Base-by-base conservation (phyloP, 495 filamentous ascomycete genomes). In the Hyaloscypha variabilis region DNA sequence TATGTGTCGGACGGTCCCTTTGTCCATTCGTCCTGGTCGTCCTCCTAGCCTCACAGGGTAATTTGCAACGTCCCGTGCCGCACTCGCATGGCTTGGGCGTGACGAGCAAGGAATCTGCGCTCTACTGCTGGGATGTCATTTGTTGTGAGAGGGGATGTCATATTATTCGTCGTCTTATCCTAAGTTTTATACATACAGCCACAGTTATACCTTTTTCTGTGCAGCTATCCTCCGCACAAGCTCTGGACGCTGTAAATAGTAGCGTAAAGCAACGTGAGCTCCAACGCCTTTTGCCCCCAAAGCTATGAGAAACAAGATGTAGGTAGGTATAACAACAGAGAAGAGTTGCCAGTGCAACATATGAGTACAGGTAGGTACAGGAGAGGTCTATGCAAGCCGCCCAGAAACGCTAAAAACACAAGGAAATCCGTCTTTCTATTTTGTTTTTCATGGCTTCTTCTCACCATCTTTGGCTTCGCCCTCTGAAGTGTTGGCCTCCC, bases 401-500 rank as follows among this genome's bases (percentile, higher is more conserved):
- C 60, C 51, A 52, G 67, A 66, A 67, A 63, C 67, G 53, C 60
- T 67, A 68, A 58, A 28, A 17, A 64, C 61, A 30, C 19, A 65
- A 69, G 23, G 62, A 63, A 60, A 62, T 54, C n/a, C 11, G 42
- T 49, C n/a, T 56, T n/a, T 51, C 57, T 62, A 67, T 49, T 60
- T 59, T 34, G 39, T 31, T 63, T 68, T 68, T 82, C 74, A 81
- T 61, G 75, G 75, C 78, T 85, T 85, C 80, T 76, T 96, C 87
- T 97, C 93, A 67, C 90, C 88, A 62, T 72, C 69, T 61, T 72
- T 72, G 39, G 69, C 66, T 79, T 94, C 89, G 64, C 68, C 71
- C 66, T 76, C 67, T 52, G 65, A 67, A 65, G 69, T 66, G 76
- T 81, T 81, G 30, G 86, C 79, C 77, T 85, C 77, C 60, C 73